Base-by-base conservation (phyloP, 345 rosid species). In the Salix arbutifolia region DNA sequence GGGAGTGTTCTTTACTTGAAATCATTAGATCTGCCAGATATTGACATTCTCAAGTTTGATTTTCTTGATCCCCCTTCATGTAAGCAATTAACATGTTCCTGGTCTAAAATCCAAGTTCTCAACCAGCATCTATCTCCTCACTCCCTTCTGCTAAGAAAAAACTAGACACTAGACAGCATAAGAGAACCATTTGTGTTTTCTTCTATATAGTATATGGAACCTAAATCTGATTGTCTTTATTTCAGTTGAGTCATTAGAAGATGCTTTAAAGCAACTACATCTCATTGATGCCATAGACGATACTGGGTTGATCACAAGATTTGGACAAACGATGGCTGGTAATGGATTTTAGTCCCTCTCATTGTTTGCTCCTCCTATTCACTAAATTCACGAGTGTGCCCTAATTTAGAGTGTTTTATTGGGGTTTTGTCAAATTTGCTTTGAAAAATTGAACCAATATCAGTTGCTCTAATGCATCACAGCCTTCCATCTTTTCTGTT, bases 1-100 rank as follows among this genome's bases (percentile, higher is more conserved):
- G 98, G 99, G 80, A 85, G 87, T 82, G 98, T 96, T 76, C 97
- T 96, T 67, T 92, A 96, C 88, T 81, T 96, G 85, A 96, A 96
- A 77, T 96, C 98, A 1, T 80, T 96, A 89, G 91, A 91, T 86
- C 99, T 96, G 70, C 84, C 98, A 26, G 98, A 96, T 76, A 93
- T 96, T 23, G 89, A 96, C 79, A 83, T 96, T 76, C 91, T 96
- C 62, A 92, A 90, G 87, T 96, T 96, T 77, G 96, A 96, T 89
- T 96, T 96, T 87, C 97, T 96, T 33, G 98, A 96, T 69, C 84
- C 94, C 61, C 99, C 98, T 83, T 96, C 98, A 76, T 73, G 99
- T 96, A 85, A 85, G 67, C 71, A 65, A 64, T 48, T 53, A 13
- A 3, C 69, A 28, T 78, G 66, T 70, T 71, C 48, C 21, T 74